Conservation (phyloP, 257 asterid species). For the Jasminum sambac region DNA sequence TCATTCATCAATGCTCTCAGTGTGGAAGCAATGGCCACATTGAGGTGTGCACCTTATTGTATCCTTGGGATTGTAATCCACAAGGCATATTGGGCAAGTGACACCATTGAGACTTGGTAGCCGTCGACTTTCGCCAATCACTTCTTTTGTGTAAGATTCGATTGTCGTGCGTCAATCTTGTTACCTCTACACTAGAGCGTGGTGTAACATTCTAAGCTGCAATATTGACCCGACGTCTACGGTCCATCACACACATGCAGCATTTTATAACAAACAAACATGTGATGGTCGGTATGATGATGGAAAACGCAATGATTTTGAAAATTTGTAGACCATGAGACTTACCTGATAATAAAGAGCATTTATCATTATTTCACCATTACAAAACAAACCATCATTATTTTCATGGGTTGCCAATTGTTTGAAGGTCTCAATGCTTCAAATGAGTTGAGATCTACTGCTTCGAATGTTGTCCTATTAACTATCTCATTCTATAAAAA, state of each 20-base stretch:
- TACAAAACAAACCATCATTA: background rate
- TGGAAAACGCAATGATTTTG: conserved; percentile 41
- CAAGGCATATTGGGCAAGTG: conserved; percentile 42
- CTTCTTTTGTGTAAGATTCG: conserved; percentile 23
- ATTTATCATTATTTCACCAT: background rate
- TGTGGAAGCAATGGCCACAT: conserved; percentile 47
- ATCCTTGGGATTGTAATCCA: conserved; percentile 36
- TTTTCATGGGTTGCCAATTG: background rate
- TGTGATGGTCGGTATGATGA: conserved; percentile 40
- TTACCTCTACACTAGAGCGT: conserved; percentile 10
- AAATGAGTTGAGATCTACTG: background rate
- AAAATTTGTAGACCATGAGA: conserved; percentile 29
- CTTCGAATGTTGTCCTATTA: too few relatives aligned
- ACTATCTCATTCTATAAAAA: too few relatives aligned
- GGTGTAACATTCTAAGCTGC: conserved; percentile 16
- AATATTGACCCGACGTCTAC: conserved; percentile 13
- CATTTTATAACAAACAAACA: conserved; percentile 39
- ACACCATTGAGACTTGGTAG: conserved; percentile 31
- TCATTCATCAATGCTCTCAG: conserved; percentile 43
- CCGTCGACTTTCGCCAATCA: conserved; percentile 68
- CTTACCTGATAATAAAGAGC: conserved; percentile 24
- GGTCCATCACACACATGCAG: conserved; percentile 30
- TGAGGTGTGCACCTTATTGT: conserved; percentile 37
- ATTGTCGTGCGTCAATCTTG: conserved; percentile 31
- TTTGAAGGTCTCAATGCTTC: background rate